phyloP scores from a whole-genome alignment of 129 eudicot genomes.

The Flaveria brownii region DNA sequence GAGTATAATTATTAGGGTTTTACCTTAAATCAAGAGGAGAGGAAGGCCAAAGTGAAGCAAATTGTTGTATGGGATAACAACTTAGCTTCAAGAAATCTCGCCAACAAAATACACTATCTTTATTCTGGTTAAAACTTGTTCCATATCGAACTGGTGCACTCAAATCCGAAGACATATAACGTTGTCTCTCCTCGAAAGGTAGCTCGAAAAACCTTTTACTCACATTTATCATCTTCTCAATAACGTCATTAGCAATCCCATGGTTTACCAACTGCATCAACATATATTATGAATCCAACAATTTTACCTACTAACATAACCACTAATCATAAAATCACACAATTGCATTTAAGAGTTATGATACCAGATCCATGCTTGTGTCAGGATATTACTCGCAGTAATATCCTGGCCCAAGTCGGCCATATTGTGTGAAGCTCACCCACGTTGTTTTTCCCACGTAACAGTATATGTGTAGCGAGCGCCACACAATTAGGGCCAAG shows the following conservation, averaged over 20 bases:
- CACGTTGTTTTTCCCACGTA: no score
- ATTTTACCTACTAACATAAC: neutral
- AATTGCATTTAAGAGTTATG: neutral
- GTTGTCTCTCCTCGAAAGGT: slow-evolving; percentile 52
- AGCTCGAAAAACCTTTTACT: slow-evolving; percentile 58
- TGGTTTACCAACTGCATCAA: slow-evolving; percentile 52
- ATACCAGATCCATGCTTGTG: no score
- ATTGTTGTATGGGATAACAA: slow-evolving; percentile 43
- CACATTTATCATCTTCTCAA: slow-evolving; percentile 39
- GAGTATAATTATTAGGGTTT: slow-evolving; percentile 12
- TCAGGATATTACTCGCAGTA: no score
- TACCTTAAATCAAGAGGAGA: slow-evolving; percentile 61
- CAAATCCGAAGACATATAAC: slow-evolving; percentile 54
- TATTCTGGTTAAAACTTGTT: slow-evolving; percentile 64
- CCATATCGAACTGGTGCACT: slow-evolving; percentile 53
- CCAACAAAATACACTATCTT: slow-evolving; percentile 66
- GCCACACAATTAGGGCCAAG: no score
- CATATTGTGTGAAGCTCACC: no score
- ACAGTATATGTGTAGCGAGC: no score
- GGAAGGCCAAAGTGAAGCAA: slow-evolving; percentile 53
- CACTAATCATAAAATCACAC: neutral
- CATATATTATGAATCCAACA: neutral
- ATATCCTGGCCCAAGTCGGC: no score
- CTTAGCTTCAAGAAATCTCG: slow-evolving; percentile 64
- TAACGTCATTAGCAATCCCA: slow-evolving; percentile 37